Base-by-base conservation (phyloP, 805 yeast species). In the Lipomyces yamadae region DNA sequence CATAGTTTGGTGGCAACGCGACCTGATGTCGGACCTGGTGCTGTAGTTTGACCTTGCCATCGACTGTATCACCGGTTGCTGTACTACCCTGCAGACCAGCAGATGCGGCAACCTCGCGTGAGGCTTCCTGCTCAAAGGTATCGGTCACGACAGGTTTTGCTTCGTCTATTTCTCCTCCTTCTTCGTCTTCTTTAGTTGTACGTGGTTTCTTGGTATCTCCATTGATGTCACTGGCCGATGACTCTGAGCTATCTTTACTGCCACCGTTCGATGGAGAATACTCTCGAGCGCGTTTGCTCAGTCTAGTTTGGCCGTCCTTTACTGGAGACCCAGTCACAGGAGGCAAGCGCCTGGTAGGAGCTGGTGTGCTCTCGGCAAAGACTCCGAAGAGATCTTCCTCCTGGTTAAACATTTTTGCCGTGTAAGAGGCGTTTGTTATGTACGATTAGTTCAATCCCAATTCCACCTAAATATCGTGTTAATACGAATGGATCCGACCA, bases 11-110 rank as follows among this genome's bases (percentile, higher is more conserved):
- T 0, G 99, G 99, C 32, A 94, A 84, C 1, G 98, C 98, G 10
- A 94, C 99, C 78, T 94, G 98, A 80, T 94, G 99, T 78, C 98
- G 89, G 64, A 94, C 97, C 78, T 92, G 97, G 81, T 94, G 99
- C 66, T 87, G 87, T 70, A 92, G 81, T 76, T 89, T 88, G 66
- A 92, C 88, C 62, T 82, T 82, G 24, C 84, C 84, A 62, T 81
- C 84, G 56, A 79, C 78, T 2, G 77, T 77, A 18, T 76, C 80
- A 1, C 77, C 73, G 30, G 80, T 77, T 0, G 73, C 64, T 0
- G 82, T 75, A 29, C 79, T 74, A 15, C 81, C 81, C 73, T 87
- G 75, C 45, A 92, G 80, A 4, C 96, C 96, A 39, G 84, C 84
- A 0, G 96, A 89, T 0, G 90, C 91, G n/a, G 86, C 86, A 39